Percentiles rank a stretch among this genome's conserved stretches.
Evolutionary conservation across 495 filamentous ascomycete genomes (phyloP).

Genomic region (Aspergillus cristatus): DNA sequence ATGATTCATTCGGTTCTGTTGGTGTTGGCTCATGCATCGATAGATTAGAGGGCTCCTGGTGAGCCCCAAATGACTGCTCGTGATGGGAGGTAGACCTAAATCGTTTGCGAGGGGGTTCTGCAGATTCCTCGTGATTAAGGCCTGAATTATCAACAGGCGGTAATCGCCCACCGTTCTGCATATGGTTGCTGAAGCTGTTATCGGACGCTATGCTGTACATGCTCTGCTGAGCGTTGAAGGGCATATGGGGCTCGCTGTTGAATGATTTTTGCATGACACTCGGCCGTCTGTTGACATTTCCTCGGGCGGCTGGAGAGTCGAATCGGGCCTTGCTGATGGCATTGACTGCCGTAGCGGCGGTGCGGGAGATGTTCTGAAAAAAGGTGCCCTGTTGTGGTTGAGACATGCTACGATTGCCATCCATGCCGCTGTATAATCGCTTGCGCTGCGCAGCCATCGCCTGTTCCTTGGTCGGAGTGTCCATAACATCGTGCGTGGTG

Average conservation of each 20-base stretch:
- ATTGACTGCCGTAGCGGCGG: constrained; percentile 82
- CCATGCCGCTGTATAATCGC: constrained; percentile 66
- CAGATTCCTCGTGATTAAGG: constrained; percentile 45
- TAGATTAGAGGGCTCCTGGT: constrained; percentile 29
- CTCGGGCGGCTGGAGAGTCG: constrained; percentile 70
- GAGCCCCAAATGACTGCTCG: constrained; percentile 28
- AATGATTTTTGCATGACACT: constrained; percentile 39
- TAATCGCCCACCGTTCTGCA: constrained; percentile 29
- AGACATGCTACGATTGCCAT: constrained; percentile 51
- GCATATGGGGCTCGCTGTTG: constrained; percentile 48
- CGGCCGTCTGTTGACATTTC: constrained; percentile 40
- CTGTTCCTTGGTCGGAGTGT: constrained; percentile 98
- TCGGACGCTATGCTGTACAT: constrained; percentile 55
- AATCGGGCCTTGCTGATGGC: constrained; percentile 93
- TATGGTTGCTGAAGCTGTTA: constrained; percentile 49
- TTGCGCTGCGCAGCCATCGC: constrained; percentile 97
- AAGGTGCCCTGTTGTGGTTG: constrained; percentile 69
- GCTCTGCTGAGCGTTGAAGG: constrained; percentile 57
- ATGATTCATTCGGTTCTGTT: constrained; percentile 81
- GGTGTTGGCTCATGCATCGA: constrained; percentile 53
- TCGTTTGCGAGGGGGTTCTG: constrained; percentile 82
- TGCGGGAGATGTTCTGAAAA: constrained; percentile 91
- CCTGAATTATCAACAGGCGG: constrained; percentile 37
- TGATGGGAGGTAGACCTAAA: constrained; percentile 47
- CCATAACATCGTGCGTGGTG: constrained; percentile 50